Evolutionary conservation across 1,284 basidiomycete species (phyloP), one percentile per base, ranked within the genome.

Genomic region (Lentinus polychrous): DNA sequence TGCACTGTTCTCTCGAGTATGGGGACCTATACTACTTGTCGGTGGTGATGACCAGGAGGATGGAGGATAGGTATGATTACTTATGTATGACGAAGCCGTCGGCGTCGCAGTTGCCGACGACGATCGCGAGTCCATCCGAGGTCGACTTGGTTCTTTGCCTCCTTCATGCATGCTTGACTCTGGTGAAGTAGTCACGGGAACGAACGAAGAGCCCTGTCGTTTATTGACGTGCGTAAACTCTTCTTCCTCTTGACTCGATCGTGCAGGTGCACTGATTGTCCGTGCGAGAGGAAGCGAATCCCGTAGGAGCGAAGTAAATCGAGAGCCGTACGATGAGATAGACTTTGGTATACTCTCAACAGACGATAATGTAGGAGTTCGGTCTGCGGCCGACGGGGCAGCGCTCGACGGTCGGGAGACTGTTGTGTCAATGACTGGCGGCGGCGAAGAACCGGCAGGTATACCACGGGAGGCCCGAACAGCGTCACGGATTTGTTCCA

Each of bases 401-500:
- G 60, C 35, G n/a, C 47, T 49, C n/a, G 62, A 51, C 7, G 67
- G 59, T 18, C 76, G 76, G 1, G 74, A 47, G 17, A 70, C 64
- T 2, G 86, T 90, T 24, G 84, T 87, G 58, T 90, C 86, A 52
- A 89, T 71, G 14, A 88, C 67, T 5, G 72, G 57, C 47, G 73
- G 71, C 10, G 71, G 62, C 39, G 68, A 58, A 34, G 67, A 61
- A 31, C 57, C 57, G 17, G 72, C 67, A 6, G 74, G 67, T 18
- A 68, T 51, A 2, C 63, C 68, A 32, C 80, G 78, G 57, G 80
- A 75, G 31, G 72, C 70, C 45, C 78, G 74, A 33, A 94, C 78
- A 8, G 80, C 79, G 50, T 84, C 78, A 33, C 87, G 81, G 50
- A 96, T 91, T 60, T 86, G 79, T 40, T 86, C 81, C 49, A 92